Evolutionary conservation across 2,329 filamentous ascomycete species (phyloP), one percentile per base, ranked within the genome.

Genomic region (Pseudogymnoascus sp.): DNA sequence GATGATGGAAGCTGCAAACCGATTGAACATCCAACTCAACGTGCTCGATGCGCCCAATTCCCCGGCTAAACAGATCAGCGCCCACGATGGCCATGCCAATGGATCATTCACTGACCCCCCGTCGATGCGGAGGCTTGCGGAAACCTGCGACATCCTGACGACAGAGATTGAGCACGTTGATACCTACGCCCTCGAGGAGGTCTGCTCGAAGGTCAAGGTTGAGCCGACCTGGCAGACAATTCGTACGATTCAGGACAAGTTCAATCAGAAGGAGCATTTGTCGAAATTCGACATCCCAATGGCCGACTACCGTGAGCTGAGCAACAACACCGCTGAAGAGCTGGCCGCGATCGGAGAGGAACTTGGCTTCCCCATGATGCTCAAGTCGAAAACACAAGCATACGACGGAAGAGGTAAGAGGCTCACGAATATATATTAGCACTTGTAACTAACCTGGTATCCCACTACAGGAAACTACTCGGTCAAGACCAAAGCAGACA

Each of bases 161-260:
- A 90, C 96, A 12, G 93, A 97, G 76, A 97, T 96, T 67, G 93
- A 97, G 79, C 93, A 97, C 76, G 89, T 97, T 64, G 86, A 97
- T 75, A 95, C 91, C n/a, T 81, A 91, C 62, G 88, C 95, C 23
- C 83, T 97, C 4, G 91, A 96, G 76, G 90, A 96, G 72, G 86
- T 97, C 64, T 85, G 84, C 4, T 84, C 84, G 14, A 78, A 81
- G 62, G 82, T 89, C 44, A 79, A 86, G 42, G 82, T 91, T 1
- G 86, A 96, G 72, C 92, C 93, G 1, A 90, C 87, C 65, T 96
- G 91, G 89, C 85, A 86, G 76, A 96, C 93, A 1, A 83, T 97
- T 62, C 85, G 91, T 31, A 86, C 89, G 16, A 96, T 97, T 71
- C 93, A 97, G 79, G 91, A 97, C 79, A 97, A 97, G 79, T 97